Base-by-base conservation (phyloP, 73 alveolate genomes). In the Tetrahymena elliotti region DNA sequence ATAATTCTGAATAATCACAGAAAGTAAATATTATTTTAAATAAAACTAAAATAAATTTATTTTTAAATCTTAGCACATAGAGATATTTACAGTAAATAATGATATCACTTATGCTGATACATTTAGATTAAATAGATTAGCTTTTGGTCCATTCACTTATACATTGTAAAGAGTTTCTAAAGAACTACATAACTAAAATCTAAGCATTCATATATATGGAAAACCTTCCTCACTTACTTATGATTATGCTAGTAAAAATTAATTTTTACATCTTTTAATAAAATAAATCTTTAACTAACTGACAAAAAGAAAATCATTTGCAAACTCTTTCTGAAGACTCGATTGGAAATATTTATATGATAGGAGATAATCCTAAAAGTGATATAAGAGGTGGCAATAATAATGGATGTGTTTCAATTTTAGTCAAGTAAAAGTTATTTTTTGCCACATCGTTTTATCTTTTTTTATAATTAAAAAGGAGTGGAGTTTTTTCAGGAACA, bases 351-450 rank as follows among this genome's bases (percentile, higher is more conserved):
- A 33, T 94, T 0, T 94, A 94, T 37, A 94, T 94, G 96, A 97
- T 97, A 33, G 99, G 99, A 27, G 99, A 97, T 93, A 97, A 97
- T 68, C 98, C 98, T 35, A 93, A 95, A 83, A 98, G 98, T 24
- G 99, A 97, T 93, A 97, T 97, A 37, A 83, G 96, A 95, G 99
- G 99, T 34, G 98, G 98, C 11, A 97, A 97, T 84, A 13, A 34
- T 13, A 94, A 95, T 22, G 98, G 97, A 16, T 97, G 99, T 98
- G 92, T 83, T 37, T 94, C 98, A 7, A 94, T 97, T 31, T 92
- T 97, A 37, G 99, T 97, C 22, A 96, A 68, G 88, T 68, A 68
- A 68, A 68, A 22, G 10, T 27, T 24, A 68, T 18, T 24, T 1
- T 7, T 11, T 68, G 16, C 0, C 0, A 9, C 11, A 24, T 68